A percentile compares a stretch with the other conserved stretches of the same genome.
Conservation (phyloP, 1,139 yeast genomes). For the Lodderomyces elongisporus region DNA sequence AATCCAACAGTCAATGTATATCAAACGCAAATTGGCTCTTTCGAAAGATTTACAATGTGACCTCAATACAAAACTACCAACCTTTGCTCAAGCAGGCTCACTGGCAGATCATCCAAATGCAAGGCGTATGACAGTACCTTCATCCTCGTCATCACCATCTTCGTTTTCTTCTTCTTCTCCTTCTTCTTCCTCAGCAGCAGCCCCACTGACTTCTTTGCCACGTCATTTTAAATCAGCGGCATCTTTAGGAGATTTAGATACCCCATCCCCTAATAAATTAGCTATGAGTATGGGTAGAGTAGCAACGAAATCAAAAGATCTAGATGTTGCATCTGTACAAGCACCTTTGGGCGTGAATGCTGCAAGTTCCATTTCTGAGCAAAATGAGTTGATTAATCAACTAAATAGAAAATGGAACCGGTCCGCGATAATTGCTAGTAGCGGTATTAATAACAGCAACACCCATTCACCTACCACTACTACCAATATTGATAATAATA, state of each 20-base stretch:
- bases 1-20: slow-evolving; percentile 21
- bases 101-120: slow-evolving; percentile 4
- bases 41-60: slow-evolving; percentile 40
- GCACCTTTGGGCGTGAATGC: not conserved
- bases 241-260: slow-evolving; percentile 14
- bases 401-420: slow-evolving; percentile 38
- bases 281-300: not conserved
- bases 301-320: too few species aligned
- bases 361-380: slow-evolving; percentile 20
- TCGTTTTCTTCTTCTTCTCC: slow-evolving; percentile 1
- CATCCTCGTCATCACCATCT: not conserved
- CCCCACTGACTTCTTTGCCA: slow-evolving; percentile 2
- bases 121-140: too few species aligned
- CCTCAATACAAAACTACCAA: too few species aligned
- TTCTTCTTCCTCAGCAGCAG: slow-evolving; percentile 3
- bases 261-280: not conserved
- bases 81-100: slow-evolving; percentile 5
- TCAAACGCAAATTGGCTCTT: slow-evolving; percentile 28
- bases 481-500: not conserved
- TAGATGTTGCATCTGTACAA: too few species aligned
- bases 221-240: slow-evolving; percentile 7
- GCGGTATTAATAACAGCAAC: too few species aligned
- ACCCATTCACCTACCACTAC: not conserved
- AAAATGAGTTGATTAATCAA: slow-evolving; percentile 31
- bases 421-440: slow-evolving; percentile 11